Evolutionary conservation across 352 stramenopile species (phyloP), one percentile per base, ranked within the genome.

Genomic region (Pythium oligandrum): DNA sequence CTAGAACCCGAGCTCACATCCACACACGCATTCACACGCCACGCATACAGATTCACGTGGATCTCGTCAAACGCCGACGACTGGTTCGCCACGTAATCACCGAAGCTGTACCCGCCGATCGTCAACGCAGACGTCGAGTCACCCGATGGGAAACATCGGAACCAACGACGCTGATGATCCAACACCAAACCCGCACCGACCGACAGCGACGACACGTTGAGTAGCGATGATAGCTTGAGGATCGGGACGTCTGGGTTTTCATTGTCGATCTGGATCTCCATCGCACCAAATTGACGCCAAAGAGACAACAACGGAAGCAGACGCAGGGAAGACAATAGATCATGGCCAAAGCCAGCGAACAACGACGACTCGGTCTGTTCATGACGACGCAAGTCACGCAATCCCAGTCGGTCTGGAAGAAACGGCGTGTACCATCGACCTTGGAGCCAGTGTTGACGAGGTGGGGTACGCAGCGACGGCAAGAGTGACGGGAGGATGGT

Each of bases 31-130:
- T 26, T 26, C 17, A 26, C 17, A 26, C 17, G 17, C 52, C 52
- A 58, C 34, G 52, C 52, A 37, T 58, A 58, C 12, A 58, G 26
- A 12, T 51, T 51, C 34, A 42, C 5, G 32, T 51, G 52, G 40
- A 58, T 26, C 33, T 46, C 52, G 11, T 46, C n/a, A 4, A 12
- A 33, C 7, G 52, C 10, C 2, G 11, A 7, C 32, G 44, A 37
- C n/a, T 40, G 10, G 17, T 58, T 47, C 36, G 43, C 52, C 6
- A 38, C 43, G 44, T 58, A 32, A 35, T 58, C 52, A 36, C 52
- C 52, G 43, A 43, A 58, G 40, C 31, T 11, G 6, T 39, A 37
- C 26, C 35, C 42, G 35, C 43, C 52, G 8, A 51, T 9, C 35
- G 5, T 3, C n/a, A 58, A 31, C 9, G 52, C 52, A 9, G 11